Base-by-base conservation (phyloP, 75 land plant species). In the Azolla pinnata region DNA sequence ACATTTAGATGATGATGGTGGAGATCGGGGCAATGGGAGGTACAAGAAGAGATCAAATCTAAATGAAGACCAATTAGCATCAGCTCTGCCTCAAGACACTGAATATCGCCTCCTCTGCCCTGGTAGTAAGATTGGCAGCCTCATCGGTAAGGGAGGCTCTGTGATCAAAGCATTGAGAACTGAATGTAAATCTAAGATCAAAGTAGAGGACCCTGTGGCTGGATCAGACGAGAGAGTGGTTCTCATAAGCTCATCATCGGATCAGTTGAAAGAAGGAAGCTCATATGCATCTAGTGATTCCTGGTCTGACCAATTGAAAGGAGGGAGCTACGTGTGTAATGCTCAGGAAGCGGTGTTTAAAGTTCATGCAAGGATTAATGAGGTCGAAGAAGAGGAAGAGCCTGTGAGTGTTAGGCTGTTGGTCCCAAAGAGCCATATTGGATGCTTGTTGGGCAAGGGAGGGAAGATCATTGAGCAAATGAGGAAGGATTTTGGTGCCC, bases 61-160 rank as follows among this genome's bases (percentile, higher is more conserved):
- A 3, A 17, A 4, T 23, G 21, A 14, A 18, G 49, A 46, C 2
- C 49, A 18, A 2, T 14, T 23, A 2, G 49, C 49, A 46, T 23
- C n/a, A 17, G 49, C 49, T 46, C n/a, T n/a, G n/a, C n/a, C n/a
- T n/a, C 23, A 46, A 46, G 49, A 67, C 49, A 70, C 58, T 0
- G 21, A 73, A 42, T 71, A 74, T 60, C 84, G 84, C 42, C 33
- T 81, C 46, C 76, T 81, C 61, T 81, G 80, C 68, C 77, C 68
- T 56, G 66, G 46, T 16, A 61, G 73, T 10, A 55, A 61, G 33
- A 44, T 74, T 30, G 80, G 84, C 61, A 79, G 76, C 46, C 65
- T 81, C 31, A 81, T 81, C 40, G 84, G 84, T 4, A 76, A 81
- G 63, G 57, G 80, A 33, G 84, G 84, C 45, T 30, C 21, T 28